These are phyloP conservation scores for Fusarium protoensiforme DNA, from an alignment of 2,329 filamentous ascomycete species.

Conservation along the genomic window DNA sequence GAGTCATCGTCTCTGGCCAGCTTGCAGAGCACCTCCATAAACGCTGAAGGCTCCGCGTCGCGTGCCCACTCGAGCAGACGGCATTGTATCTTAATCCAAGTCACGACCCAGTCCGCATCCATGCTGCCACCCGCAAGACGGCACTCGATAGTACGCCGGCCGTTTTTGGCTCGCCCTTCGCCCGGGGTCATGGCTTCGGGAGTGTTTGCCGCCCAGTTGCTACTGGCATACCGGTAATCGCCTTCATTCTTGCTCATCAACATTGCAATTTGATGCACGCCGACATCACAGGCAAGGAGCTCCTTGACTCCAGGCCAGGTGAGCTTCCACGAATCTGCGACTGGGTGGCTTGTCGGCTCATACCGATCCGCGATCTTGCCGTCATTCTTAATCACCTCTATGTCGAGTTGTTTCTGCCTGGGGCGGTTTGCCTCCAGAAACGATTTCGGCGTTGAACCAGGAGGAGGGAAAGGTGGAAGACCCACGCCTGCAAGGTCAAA, in stretches of 20 bases:
- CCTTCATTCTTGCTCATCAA: background rate
- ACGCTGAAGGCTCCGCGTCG: constrained; percentile 44
- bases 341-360: background rate
- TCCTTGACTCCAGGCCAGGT: constrained; percentile 39
- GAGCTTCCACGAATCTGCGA: background rate
- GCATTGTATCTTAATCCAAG: constrained; percentile 49
- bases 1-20: constrained; percentile 19
- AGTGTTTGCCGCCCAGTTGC: constrained; percentile 37
- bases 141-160: constrained; percentile 48
- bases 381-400: background rate
- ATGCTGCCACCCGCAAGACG: constrained; percentile 50
- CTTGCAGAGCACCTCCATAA: constrained; percentile 42
- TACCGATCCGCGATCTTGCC: background rate
- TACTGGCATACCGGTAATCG: constrained; percentile 35
- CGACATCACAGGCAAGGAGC: constrained; percentile 38
- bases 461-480: background rate
- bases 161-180: too few species aligned
- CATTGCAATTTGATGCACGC: constrained; percentile 38
- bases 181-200: background rate
- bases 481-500: background rate
- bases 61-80: constrained; percentile 45
- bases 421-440: background rate
- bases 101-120: constrained; percentile 47
- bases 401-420: background rate
- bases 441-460: background rate